Conservation (phyloP, 2,329 filamentous ascomycete genomes). For the Botrytis cinerea region DNA sequence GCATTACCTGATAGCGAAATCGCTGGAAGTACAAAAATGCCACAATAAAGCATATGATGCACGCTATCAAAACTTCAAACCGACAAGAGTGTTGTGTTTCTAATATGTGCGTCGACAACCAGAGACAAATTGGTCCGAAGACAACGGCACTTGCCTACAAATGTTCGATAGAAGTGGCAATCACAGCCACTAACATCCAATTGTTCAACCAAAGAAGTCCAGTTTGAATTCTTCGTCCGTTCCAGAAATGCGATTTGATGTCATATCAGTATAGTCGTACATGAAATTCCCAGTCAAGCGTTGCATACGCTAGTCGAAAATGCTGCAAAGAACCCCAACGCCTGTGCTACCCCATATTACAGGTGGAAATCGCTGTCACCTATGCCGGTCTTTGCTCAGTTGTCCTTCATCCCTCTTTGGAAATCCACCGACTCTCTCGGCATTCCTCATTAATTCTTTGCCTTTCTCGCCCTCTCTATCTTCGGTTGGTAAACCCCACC, state of each 20-base stretch:
- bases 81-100: neutral
- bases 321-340: constrained; percentile 33
- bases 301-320: constrained; percentile 27
- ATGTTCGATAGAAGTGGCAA: neutral
- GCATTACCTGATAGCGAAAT: neutral
- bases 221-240: neutral
- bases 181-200: neutral
- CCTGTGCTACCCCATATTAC: constrained; percentile 23
- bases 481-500: constrained; percentile 64
- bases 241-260: constrained; percentile 19
- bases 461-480: constrained; percentile 58
- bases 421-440: constrained; percentile 59
- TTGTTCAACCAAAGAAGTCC: neutral
- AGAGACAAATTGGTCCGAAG: neutral
- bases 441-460: constrained; percentile 55
- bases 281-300: constrained; percentile 26
- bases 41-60: neutral
- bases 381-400: constrained; percentile 42
- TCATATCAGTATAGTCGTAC: constrained; percentile 30
- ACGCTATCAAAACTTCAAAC: neutral
- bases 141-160: constrained; percentile 13
- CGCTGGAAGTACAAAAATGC: neutral
- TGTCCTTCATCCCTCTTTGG: constrained; percentile 45
- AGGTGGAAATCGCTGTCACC: constrained; percentile 31
- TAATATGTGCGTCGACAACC: neutral